Base-by-base conservation (phyloP, 306 rosid genomes). In the Prunus davidiana region DNA sequence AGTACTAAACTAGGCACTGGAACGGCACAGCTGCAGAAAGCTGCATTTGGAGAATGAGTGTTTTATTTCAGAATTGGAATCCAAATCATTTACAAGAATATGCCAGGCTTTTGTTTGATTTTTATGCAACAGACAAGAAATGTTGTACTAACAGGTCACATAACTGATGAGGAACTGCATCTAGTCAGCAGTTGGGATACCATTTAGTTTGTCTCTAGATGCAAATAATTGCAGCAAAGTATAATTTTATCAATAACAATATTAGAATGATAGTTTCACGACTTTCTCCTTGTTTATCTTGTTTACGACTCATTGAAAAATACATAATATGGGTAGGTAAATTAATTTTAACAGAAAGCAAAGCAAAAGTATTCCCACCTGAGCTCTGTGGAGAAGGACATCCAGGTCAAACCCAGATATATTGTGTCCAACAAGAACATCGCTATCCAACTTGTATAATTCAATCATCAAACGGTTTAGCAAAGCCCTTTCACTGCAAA, bases 321-420 rank as follows among this genome's bases (percentile, higher is more conserved):
- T 47, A 47, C 30, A 60, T 22, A 51, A 27, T 16, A 32, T 32
- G 63, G 32, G 38, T 28, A 61, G 38, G 64, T 47, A 20, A 16
- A 64, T 5, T 20, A 19, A 11, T 38, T 64, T 64, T 14, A 18
- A 27, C 20, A 34, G 27, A 34, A 28, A 28, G 66, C 19, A 62
- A 64, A 43, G 49, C 15, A 64, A 64, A 64, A 64, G 43, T 64
- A 64, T 63, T 76, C 73, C 84, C 74, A 95, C 98, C 99, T 95
- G 97, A 47, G 86, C 88, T 87, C 99, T 90, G 74, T 89, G 97
- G 85, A 95, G 97, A 74, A 95, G 96, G 76, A 89, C 89, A 82
- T 95, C 99, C 77, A 95, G 84, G 82, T 95, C 99, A 81, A 90
- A 91, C 85, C 97, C 97, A 60, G 99, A 95, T 76, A 95, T 88